phyloP scores from a whole-genome alignment of 2,329 filamentous ascomycete species.

The Stachybotrys chartarum region DNA sequence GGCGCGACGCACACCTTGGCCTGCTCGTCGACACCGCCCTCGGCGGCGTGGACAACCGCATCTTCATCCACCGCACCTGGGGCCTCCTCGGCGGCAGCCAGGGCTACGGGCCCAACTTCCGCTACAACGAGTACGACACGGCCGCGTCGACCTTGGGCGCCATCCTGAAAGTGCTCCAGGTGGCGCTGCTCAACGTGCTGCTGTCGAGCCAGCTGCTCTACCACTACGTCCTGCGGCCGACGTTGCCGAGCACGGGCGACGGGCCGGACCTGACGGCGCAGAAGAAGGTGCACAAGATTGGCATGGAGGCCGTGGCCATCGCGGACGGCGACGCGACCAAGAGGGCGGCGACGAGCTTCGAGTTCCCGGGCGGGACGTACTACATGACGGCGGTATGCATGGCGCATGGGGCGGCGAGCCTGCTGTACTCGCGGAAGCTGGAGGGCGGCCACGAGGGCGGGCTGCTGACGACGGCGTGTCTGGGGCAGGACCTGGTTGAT shows the following conservation, averaged over 20 bases:
- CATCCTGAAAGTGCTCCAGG: constrained; percentile 3
- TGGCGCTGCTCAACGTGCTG: constrained; percentile 4
- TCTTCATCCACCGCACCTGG: constrained; percentile 12
- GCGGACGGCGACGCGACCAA: constrained; percentile 2
- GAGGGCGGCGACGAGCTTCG: constrained; percentile 7
- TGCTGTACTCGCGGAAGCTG: constrained; percentile 7
- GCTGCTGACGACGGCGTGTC: constrained; percentile 10
- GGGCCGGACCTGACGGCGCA: constrained; percentile 7
- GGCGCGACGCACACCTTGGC: constrained; percentile 1
- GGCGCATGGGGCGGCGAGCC: constrained; percentile 10
- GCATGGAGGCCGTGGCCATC: constrained; percentile 8
- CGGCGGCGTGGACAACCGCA: constrained; percentile 7
- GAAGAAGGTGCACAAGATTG: constrained; percentile 6
- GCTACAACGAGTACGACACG: constrained; percentile 1
- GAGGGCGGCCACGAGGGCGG: constrained; percentile 8
- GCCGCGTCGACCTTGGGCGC: constrained; percentile 3
- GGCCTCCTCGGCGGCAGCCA: constrained; percentile 3
- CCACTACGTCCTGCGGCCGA: constrained; percentile 5
- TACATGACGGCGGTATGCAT: constrained; percentile 11
- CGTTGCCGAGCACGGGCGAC: constrained; percentile 5
- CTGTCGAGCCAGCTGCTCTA: constrained; percentile 6
- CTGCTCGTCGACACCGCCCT: constrained; percentile 6
- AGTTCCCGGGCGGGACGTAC: constrained; percentile 10
- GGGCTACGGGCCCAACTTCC: constrained; percentile 3
- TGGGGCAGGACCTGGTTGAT: constrained; percentile 8